Evolutionary conservation across 306 rosid species (phyloP).

Genomic region (Trichosanthes truncata): DNA sequence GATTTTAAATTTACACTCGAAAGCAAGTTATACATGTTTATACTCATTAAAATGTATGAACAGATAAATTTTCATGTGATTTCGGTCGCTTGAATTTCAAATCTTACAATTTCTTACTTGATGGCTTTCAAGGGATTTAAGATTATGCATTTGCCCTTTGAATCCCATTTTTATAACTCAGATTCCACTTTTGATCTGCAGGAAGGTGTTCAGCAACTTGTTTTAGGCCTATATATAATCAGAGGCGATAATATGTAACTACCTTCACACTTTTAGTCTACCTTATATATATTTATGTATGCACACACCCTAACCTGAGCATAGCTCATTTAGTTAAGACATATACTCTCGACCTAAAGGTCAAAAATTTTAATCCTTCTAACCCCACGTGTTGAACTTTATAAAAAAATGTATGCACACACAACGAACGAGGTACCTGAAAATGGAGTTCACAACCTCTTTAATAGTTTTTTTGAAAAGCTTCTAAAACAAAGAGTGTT

Average conservation of each 20-base stretch:
- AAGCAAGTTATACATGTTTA: not conserved
- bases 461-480: not conserved
- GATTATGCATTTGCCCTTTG: not conserved
- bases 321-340: no score
- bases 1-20: not conserved
- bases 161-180: not conserved
- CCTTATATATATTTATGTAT: not conserved
- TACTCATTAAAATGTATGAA: not conserved
- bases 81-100: not conserved
- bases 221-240: conserved; percentile 79
- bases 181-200: conserved; percentile 26
- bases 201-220: conserved; percentile 98
- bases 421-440: not conserved
- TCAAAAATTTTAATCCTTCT: not conserved
- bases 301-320: no score
- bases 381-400: not conserved
- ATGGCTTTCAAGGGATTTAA: not conserved
- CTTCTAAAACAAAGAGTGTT: not conserved
- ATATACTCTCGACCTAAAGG: not conserved
- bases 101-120: not conserved
- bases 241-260: conserved; percentile 95
- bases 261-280: not conserved
- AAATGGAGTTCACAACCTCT: not conserved
- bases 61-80: not conserved
- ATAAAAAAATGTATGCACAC: not conserved